Percentiles rank a stretch among this genome's conserved stretches.
Evolutionary conservation across 257 asterid species (phyloP).

Genomic region (Penstemon barbatus): DNA sequence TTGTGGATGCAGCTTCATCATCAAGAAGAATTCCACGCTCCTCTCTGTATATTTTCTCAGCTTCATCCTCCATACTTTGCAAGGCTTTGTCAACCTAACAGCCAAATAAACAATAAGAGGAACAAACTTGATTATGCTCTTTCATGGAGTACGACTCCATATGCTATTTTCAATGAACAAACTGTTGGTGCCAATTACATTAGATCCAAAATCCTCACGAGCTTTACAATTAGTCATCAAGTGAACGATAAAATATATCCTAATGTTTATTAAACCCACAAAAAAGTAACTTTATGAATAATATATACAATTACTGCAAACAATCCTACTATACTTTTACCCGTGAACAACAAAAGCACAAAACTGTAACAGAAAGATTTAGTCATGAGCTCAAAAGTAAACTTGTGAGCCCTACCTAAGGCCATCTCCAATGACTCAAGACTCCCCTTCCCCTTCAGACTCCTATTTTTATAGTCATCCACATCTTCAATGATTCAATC

Average conservation of each 20-base stretch:
- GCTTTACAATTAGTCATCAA: background rate
- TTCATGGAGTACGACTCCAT: background rate
- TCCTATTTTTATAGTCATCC: too few species aligned
- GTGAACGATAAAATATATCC: background rate
- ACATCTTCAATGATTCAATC: too few species aligned
- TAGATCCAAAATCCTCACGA: slow-evolving; percentile 5
- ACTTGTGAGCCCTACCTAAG: background rate
- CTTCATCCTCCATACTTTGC: slow-evolving; percentile 92
- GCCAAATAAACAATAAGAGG: slow-evolving; percentile 11
- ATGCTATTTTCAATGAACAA: background rate
- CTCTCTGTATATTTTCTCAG: slow-evolving; percentile 78
- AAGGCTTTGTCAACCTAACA: slow-evolving; percentile 87
- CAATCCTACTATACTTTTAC: background rate
- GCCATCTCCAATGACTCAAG: too few species aligned
- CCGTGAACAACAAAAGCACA: background rate
- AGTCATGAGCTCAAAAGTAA: slow-evolving; percentile 3
- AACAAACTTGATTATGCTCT: slow-evolving; percentile 14
- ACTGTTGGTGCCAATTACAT: too few species aligned
- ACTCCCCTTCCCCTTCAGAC: too few species aligned
- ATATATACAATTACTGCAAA: background rate
- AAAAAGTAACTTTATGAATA: background rate
- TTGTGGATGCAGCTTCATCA: slow-evolving; percentile 89
- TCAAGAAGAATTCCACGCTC: slow-evolving; percentile 81
- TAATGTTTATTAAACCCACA: slow-evolving; percentile 4
- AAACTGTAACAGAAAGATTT: background rate